Percentiles rank a stretch among this genome's conserved stretches.
phyloP scores from a whole-genome alignment of 2,329 filamentous ascomycete genomes.

The Hansfordia pulvinata region DNA sequence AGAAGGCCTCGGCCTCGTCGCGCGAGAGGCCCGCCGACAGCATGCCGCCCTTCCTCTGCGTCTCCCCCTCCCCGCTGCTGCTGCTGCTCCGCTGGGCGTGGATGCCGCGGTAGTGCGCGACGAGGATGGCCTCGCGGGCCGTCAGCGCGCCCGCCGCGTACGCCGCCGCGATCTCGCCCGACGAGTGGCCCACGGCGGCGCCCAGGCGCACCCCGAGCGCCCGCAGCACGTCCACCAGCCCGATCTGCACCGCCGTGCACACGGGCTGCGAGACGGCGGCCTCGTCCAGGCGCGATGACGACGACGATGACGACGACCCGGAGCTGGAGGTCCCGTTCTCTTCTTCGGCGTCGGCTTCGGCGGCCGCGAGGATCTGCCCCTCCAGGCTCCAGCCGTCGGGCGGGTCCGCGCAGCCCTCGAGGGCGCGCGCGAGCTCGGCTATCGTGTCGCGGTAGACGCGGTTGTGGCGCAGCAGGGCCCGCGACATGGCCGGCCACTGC shows the following conservation, averaged over 20 bases:
- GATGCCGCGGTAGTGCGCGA: constrained; percentile 25
- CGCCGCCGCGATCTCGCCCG: constrained; percentile 29
- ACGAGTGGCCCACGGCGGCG: constrained; percentile 24
- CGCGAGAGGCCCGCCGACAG: constrained; percentile 17
- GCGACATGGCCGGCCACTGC: constrained; percentile 15
- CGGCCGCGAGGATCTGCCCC: constrained; percentile 1
- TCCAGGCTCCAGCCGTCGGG: constrained; percentile 2
- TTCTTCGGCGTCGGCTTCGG: constrained; percentile 2
- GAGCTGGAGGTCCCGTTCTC: too few relatives aligned
- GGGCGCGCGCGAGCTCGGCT: constrained; percentile 8
- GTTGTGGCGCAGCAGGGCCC: constrained; percentile 5
- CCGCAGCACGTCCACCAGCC: constrained; percentile 13
- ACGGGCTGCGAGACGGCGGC: constrained; percentile 14
- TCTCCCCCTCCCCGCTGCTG: constrained; percentile 12
- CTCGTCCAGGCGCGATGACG: constrained; percentile 4
- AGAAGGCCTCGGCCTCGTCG: constrained; percentile 13
- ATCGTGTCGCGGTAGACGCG: constrained; percentile 2
- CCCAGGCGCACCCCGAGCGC: constrained; percentile 6
- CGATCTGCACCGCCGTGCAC: constrained; percentile 20
- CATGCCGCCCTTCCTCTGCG: constrained; percentile 21
- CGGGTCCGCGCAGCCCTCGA: constrained; percentile 9
- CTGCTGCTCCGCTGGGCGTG: constrained; percentile 10
- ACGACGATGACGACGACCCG: too few relatives aligned
- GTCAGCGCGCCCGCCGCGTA: constrained; percentile 23
- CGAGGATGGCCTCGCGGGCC: constrained; percentile 21